Evolutionary conservation across 768 basidiomycete species (phyloP).

Genomic region (Psilocybe tampanensis): DNA sequence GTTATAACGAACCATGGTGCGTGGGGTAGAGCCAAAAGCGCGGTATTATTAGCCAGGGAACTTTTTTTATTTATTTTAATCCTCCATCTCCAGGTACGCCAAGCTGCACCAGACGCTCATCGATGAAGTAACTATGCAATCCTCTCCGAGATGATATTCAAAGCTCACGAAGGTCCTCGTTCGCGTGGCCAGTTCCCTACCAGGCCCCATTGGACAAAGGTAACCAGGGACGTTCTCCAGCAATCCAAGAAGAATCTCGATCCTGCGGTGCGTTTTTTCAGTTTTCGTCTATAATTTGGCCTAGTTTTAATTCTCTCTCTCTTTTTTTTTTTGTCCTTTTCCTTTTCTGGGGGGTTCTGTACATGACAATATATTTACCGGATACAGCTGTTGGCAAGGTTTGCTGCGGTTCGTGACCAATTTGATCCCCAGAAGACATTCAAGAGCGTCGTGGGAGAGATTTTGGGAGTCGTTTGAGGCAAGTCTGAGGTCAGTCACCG

Average conservation of each 20-base stretch:
- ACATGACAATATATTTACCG: not conserved
- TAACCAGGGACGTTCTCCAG: constrained; percentile 30
- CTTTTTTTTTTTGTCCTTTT: too few species aligned
- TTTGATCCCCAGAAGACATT: constrained; percentile 38
- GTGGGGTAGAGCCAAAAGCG: constrained; percentile 19
- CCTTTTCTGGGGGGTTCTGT: too few species aligned
- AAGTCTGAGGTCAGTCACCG: too few species aligned
- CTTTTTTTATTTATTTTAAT: not conserved
- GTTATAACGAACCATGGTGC: constrained; percentile 35
- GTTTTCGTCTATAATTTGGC: not conserved
- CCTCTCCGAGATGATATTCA: not conserved
- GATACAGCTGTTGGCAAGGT: constrained; percentile 17
- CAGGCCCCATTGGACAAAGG: constrained; percentile 40
- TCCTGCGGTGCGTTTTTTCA: constrained; percentile 28
- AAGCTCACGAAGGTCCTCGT: not conserved
- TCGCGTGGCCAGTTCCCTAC: constrained; percentile 31
- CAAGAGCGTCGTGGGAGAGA: constrained; percentile 35
- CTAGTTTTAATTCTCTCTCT: too few species aligned
- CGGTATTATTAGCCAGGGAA: not conserved
- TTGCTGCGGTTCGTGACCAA: constrained; percentile 30
- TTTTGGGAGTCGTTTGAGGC: constrained; percentile 32
- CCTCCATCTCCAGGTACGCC: constrained; percentile 2
- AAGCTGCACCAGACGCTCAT: constrained; percentile 27
- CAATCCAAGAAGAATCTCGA: constrained; percentile 34
- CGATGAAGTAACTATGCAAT: constrained; percentile 21